Base-by-base conservation (phyloP, 1,284 basidiomycete species). In the Pseudozyma flocculosa region DNA sequence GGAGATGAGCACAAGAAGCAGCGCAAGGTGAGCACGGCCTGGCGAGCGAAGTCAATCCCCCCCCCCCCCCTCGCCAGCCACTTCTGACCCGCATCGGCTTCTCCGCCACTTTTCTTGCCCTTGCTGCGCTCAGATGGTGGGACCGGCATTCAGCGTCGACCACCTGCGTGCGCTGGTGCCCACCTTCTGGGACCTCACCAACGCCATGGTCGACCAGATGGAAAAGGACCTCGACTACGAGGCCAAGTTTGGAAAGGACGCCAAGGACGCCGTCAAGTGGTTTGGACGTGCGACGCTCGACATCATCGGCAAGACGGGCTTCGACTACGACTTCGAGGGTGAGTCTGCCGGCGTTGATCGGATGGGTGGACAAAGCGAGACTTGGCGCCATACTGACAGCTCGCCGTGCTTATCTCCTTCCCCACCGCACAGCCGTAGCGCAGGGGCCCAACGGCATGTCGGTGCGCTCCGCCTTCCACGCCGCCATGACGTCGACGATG, bases 281-380 rank as follows among this genome's bases (percentile, higher is more conserved):
- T 56, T 72, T 13, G 62, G 60, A 18, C 56, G 67, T 29, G 61
- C 64, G 4, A 72, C 66, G 53, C 54, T 72, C 23, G 70, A 72
- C 41, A 76, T 78, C 42, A 76, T 78, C 40, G 75, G 75, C 26
- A 66, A 70, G 42, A 60, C 70, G 4, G 75, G 74, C 2, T 78
- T 78, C 47, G 59, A 62, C 24, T 65, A 68, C 43, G 45, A 56
- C 18, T 78, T 75, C 32, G 11, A 46, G 48, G 21, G 70, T 68
- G 1, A 34, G 68, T 4, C n/a, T n/a, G 48, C 53, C 19, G 51
- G 54, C 4, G 50, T 45, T 2, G 62, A 61, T 37, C 42, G 61
- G 1, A 48, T 40, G 19, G 30, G 44, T 0, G 57, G 50, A 7
- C 61, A 61, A 40, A 61, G 61, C 42, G 17, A 39, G 18, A 53